Evolutionary conservation across 345 rosid genomes (phyloP), one percentile per base, ranked within the genome.

Genomic region (Acer negundo): DNA sequence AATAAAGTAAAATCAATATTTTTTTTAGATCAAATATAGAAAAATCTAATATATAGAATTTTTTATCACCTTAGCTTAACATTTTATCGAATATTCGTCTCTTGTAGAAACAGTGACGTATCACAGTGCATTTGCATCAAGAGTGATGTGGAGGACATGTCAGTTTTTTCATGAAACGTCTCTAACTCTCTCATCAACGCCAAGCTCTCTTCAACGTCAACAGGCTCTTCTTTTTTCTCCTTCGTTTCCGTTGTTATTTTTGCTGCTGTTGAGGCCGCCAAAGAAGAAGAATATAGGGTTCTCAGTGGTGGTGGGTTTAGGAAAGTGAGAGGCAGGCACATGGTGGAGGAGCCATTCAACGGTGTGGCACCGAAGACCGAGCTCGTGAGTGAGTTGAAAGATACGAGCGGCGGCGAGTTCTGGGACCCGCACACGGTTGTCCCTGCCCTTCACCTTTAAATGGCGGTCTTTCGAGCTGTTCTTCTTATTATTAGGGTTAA

Each of bases 301-400:
- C 5, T 28, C 31, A 28, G 49, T 10, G 17, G 51, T 62, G 55
- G 31, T 20, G 63, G 70, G 6, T 20, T 68, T 13, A 7, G 73
- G 73, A 38, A 75, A 40, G 67, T 68, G 61, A 3, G 77, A 23
- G 67, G 77, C 8, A 58, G 77, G 78, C 40, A 73, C 78, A 10
- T 68, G 77, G 53, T 24, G 12, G 62, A 85, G 84, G 65, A 85
- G 85, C 88, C 85, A 85, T 58, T 78, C 77, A 22, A 85, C 53
- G 74, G 88, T 80, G 74, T 82, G 74, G 12, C 88, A n/a, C n/a
- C 65, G 17, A 23, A 75, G 84, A 49, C 88, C 82, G 10, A 82
- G 85, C 22, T 82, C 76, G 0, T 49, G 22, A 13, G 78, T 80
- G 10, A 85, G 70, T 75, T 80, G 80, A 61, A 82, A 82, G 71